Conservation (phyloP, 768 basidiomycete species). For the Tricholoma terreum region DNA sequence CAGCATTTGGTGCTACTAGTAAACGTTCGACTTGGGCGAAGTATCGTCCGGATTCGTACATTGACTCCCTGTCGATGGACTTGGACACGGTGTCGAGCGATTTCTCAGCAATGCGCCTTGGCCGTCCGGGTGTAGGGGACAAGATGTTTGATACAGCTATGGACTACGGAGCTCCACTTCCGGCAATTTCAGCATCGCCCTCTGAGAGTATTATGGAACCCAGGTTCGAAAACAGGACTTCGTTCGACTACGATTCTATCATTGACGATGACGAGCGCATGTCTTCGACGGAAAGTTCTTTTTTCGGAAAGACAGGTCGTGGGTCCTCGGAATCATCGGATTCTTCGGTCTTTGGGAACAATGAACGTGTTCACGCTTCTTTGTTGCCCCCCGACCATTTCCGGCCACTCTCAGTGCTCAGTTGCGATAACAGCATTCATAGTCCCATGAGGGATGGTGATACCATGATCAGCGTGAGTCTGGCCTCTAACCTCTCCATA, state of each 20-base stretch:
- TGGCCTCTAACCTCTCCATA: not conserved
- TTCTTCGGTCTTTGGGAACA: slow-evolving; percentile 62
- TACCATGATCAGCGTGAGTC: slow-evolving; percentile 74
- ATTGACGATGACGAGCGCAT: slow-evolving; percentile 50
- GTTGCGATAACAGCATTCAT: slow-evolving; percentile 40
- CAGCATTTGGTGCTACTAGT: slow-evolving; percentile 48
- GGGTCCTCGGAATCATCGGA: slow-evolving; percentile 51
- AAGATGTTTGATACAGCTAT: slow-evolving; percentile 75
- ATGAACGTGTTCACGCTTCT: slow-evolving; percentile 32
- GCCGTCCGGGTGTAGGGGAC: slow-evolving; percentile 75
- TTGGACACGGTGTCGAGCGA: slow-evolving; percentile 60
- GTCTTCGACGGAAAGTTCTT: slow-evolving; percentile 31
- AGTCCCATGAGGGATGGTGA: slow-evolving; percentile 67
- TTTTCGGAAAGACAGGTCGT: slow-evolving; percentile 60
- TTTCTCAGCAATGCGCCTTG: slow-evolving; percentile 52
- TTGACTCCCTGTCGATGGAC: slow-evolving; percentile 33
- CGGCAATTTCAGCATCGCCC: slow-evolving; percentile 67
- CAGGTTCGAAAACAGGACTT: slow-evolving; percentile 33
- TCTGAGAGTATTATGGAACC: slow-evolving; percentile 35
- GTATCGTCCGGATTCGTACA: slow-evolving; percentile 53
- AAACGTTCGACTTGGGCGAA: slow-evolving; percentile 59
- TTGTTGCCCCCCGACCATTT: slow-evolving; percentile 49
- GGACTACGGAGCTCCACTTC: slow-evolving; percentile 52
- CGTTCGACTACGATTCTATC: slow-evolving; percentile 68
- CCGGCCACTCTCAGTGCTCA: slow-evolving; percentile 64